Base-by-base conservation (phyloP, 768 basidiomycete genomes). In the Lactarius vividus region DNA sequence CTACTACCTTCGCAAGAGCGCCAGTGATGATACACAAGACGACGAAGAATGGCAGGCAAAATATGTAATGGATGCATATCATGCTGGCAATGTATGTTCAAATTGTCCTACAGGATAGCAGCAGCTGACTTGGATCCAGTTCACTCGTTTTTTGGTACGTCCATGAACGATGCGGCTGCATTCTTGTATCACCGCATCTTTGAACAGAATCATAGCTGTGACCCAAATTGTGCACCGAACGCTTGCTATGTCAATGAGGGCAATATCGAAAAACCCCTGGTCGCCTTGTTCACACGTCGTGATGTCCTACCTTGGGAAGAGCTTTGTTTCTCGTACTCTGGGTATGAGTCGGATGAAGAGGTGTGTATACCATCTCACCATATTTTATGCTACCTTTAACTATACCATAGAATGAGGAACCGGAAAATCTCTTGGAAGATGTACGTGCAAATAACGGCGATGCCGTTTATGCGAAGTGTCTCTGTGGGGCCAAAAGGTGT, bases 71-170 rank as follows among this genome's bases (percentile, higher is more conserved):
- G 94, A 96, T 77, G 94, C 94, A 4, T 96, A 89, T 74, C 93
- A 96, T 75, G 87, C 84, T 23, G 91, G 91, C 13, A 93, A 93
- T 75, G 91, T 93, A 74, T 74, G 88, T 81, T 2, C 29, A 49
- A 63, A 58, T 9, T 29, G 60, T 13, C 29, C n/a, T 5, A 23
- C 5, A 8, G 39, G 3, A 40, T 65, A 33, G 42, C 55, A 42
- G 59, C 62, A 39, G 23, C 23, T 65, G 39, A 63, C 63, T 65
- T 55, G 58, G 29, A 28, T 66, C 13, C 70, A 96, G 94, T 94
- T 95, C 75, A 95, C 94, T n/a, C 85, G 94, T 37, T 96, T 92
- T 72, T 76, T 96, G 70, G 94, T 92, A 73, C 72, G 85, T 79
- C 16, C n/a, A 13, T 35, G 57, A 5, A 11, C 23, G 20, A 29